Conservation (phyloP, 169 alveolate species). For the Plasmodium gonderi region DNA sequence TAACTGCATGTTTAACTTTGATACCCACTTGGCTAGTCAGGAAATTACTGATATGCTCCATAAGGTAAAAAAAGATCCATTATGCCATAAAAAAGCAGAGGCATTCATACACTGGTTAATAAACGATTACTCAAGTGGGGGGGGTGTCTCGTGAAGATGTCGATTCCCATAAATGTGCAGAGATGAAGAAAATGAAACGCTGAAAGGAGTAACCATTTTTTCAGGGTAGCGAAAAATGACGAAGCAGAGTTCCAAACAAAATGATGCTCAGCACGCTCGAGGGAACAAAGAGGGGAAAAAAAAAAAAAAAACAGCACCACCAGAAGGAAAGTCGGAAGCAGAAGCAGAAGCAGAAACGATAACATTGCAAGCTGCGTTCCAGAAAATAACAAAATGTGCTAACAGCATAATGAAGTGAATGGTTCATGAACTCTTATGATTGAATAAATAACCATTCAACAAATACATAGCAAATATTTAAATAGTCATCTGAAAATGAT, state of each 20-base stretch:
- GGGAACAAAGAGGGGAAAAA: neutral
- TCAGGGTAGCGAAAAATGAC: no score
- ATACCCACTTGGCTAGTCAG: neutral
- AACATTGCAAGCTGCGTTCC: neutral
- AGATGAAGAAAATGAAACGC: no score
- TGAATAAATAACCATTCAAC: neutral
- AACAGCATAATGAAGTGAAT: neutral
- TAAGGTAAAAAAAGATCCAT: constrained; percentile 15
- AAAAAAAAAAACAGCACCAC: no score
- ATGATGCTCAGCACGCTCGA: neutral
- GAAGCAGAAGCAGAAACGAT: neutral
- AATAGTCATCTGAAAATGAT: neutral
- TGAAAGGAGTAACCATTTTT: no score
- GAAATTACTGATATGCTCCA: constrained; percentile 14
- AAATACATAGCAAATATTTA: neutral
- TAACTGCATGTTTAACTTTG: constrained; percentile 49
- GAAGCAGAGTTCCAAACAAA: neutral
- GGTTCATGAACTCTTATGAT: neutral
- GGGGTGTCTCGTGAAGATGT: neutral
- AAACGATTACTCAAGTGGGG: constrained; percentile 9
- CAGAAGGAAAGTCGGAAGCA: no score
- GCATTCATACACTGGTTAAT: constrained; percentile 71
- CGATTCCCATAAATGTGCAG: no score
- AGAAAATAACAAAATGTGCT: neutral
- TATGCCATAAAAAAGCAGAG: constrained; percentile 30